Evolutionary conservation across 306 rosid genomes (phyloP).

Genomic region (Cyclanthera cordifolia): DNA sequence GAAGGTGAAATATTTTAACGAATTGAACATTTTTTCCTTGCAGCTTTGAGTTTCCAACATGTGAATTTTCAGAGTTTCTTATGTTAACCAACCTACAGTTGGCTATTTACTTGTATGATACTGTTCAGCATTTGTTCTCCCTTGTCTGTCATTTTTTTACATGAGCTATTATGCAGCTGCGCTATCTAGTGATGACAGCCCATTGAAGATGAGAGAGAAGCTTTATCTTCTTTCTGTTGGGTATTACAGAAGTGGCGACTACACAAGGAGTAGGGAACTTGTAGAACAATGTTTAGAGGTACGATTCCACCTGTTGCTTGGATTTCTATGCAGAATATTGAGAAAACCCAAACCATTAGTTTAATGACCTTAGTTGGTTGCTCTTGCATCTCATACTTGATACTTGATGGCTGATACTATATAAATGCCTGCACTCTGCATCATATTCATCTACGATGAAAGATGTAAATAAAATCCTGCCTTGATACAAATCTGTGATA

Average conservation of each 20-base stretch:
- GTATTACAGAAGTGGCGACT: conserved; percentile 58
- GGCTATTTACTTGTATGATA: not conserved
- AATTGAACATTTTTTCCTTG: not conserved
- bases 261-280: conserved; percentile 55
- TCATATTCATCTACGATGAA: not conserved
- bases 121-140: not conserved
- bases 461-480: not conserved
- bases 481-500: not conserved
- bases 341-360: not conserved
- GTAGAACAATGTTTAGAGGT: conserved; percentile 63
- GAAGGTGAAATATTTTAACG: conserved; percentile 35
- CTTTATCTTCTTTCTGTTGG: conserved; percentile 87
- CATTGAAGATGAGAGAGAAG: conserved; percentile 60
- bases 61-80: not conserved
- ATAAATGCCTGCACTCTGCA: not conserved
- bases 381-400: not conserved
- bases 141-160: not conserved
- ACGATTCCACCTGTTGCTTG: conserved; percentile 11
- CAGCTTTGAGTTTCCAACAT: not conserved
- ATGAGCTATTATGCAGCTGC: conserved; percentile 42
- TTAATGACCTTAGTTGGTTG: not conserved
- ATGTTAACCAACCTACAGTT: not conserved
- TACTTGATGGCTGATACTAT: not conserved
- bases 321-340: not conserved
- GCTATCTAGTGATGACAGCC: conserved; percentile 26